Conservation (phyloP, 352 stramenopile genomes). For the Phytophthora citrophthora region DNA sequence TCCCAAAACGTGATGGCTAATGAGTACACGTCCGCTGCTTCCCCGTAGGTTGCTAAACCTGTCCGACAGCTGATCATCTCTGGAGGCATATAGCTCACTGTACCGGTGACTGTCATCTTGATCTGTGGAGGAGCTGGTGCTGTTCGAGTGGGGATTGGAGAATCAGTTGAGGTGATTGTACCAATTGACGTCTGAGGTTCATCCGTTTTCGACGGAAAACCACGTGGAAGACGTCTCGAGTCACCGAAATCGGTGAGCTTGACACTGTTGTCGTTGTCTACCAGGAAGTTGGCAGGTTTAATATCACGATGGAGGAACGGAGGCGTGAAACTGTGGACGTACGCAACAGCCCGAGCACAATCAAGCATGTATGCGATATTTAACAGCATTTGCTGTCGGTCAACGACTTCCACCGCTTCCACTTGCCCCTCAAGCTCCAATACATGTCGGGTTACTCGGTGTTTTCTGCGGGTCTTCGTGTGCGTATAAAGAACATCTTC, state of each 20-base stretch:
- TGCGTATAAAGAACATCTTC: conserved; percentile 48
- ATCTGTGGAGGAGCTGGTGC: conserved; percentile 25
- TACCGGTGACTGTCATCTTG: conserved; percentile 74
- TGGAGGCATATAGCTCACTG: conserved; percentile 78
- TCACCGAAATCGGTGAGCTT: conserved; percentile 80
- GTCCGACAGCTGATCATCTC: conserved; percentile 66
- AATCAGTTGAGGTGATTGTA: conserved; percentile 17
- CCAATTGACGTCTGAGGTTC: conserved; percentile 15
- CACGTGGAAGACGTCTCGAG: conserved; percentile 48
- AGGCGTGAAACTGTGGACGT: conserved; percentile 70
- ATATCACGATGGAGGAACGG: conserved; percentile 73
- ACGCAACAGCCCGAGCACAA: conserved; percentile 59
- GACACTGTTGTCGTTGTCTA: conserved; percentile 55
- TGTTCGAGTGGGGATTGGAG: conserved; percentile 1
- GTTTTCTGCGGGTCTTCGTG: conserved; percentile 6
- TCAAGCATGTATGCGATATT: conserved; percentile 72
- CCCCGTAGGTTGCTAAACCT: conserved; percentile 57
- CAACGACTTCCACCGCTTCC: conserved; percentile 2
- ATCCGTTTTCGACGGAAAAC: conserved; percentile 12
- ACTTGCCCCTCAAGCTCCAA: conserved; percentile 19
- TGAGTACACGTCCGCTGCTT: conserved; percentile 77
- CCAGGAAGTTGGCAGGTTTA: conserved; percentile 70
- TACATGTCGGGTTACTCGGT: conserved; percentile 6
- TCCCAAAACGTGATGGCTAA: conserved; percentile 81
- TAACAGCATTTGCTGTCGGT: conserved; percentile 51